These are phyloP conservation scores for Cornus suecica DNA, from an alignment of 148 eudicot genomes.

Conservation along the genomic window DNA sequence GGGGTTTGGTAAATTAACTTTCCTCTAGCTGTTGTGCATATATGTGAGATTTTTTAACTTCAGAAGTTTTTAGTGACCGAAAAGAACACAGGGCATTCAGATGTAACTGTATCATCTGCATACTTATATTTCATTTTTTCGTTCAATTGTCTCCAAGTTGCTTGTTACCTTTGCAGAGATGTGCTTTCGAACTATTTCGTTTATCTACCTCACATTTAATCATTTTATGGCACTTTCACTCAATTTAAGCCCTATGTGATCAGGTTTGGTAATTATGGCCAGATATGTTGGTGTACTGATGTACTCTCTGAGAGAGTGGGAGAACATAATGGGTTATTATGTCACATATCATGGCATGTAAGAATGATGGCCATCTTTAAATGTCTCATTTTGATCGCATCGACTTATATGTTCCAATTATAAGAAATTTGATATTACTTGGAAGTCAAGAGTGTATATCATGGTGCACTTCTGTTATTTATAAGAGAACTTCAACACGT, in stretches of 20 bases:
- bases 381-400: not conserved
- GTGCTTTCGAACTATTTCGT: not conserved
- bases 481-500: too few species aligned
- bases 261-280: not conserved
- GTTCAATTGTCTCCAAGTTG: not conserved
- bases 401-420: too few species aligned
- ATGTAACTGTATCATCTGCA: not conserved
- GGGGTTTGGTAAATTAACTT: conserved; percentile 3
- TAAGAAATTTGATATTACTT: too few species aligned
- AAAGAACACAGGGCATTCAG: not conserved
- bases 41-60: not conserved
- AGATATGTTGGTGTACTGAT: not conserved
- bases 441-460: too few species aligned
- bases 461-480: too few species aligned
- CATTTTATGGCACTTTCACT: not conserved
- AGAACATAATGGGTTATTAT: too few species aligned
- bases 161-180: not conserved
- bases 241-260: not conserved
- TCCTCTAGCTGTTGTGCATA: not conserved
- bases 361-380: not conserved
- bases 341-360: too few species aligned
- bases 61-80: not conserved
- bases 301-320: not conserved
- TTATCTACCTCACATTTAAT: not conserved
- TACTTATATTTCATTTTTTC: conserved; percentile 7